phyloP scores from a whole-genome alignment of 192 early-diverging fungal species.

The Backusella luteola region DNA sequence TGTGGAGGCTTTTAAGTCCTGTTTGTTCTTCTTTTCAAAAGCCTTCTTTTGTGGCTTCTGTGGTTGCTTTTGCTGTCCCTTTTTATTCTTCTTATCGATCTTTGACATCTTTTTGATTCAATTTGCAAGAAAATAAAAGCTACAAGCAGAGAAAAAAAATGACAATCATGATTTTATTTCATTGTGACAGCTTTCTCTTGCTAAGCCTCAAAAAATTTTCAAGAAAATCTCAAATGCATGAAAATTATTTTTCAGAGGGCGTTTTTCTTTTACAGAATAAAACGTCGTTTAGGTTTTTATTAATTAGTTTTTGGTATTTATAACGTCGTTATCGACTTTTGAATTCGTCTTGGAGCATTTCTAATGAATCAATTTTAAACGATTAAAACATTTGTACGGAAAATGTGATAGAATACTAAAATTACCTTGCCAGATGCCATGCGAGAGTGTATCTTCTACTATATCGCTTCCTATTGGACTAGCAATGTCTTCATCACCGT shows the following conservation, averaged over 20 bases:
- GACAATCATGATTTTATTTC: not conserved
- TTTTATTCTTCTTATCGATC: constrained; percentile 9
- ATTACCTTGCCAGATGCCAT: not conserved
- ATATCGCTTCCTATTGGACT: not conserved
- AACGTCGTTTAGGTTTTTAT: too few species aligned
- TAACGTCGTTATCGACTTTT: not conserved
- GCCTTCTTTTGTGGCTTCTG: not conserved
- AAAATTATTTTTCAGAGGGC: not conserved
- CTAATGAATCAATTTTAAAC: not conserved
- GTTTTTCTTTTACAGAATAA: too few species aligned
- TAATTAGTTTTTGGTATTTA: not conserved
- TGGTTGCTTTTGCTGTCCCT: not conserved
- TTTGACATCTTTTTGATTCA: constrained; percentile 8
- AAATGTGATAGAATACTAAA: not conserved
- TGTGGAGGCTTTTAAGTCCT: not conserved
- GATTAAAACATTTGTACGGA: not conserved
- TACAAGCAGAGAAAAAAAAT: constrained; percentile 11
- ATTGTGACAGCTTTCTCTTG: not conserved
- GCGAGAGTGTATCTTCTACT: not conserved
- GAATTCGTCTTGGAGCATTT: constrained; percentile 1
- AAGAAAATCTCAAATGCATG: not conserved
- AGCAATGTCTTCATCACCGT: not conserved
- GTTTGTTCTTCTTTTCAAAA: constrained; percentile 8
- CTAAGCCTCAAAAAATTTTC: not conserved
- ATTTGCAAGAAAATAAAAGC: not conserved